Evolutionary conservation across 768 basidiomycete genomes (phyloP), one percentile per base, ranked within the genome.

Genomic region (Naganishia kalamii): DNA sequence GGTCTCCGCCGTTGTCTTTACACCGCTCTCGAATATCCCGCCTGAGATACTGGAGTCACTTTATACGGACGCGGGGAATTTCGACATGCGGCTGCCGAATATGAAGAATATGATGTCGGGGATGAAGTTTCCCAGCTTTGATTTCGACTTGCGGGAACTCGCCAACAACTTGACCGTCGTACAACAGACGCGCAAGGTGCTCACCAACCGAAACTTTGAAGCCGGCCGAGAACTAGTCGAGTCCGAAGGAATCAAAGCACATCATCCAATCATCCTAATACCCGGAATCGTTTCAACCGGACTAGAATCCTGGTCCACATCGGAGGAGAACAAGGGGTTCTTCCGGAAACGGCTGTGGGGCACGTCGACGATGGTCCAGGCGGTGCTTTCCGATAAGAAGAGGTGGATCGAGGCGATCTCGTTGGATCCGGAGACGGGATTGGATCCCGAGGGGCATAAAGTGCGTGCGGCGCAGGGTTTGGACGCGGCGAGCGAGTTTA

Each of bases 281-380:
- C 92, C 92, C 4, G 92, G 92, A 1, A 87, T 94, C 57, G 86
- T 93, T 40, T 92, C 90, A 0, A 93, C 92, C 85, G 87, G 88
- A 4, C 80, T 97, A 65, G 93, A 97, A 74, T 92, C 89, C 7
- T 99, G 96, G 94, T 88, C 89, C 4, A 94, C 94, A 0, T 82
- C 85, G 5, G 86, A 87, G 0, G 89, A 90, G 64, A 89, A 91
- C 68, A 85, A 89, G 5, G 74, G 86, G 0, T 96, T 92, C 81
- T 98, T 99, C 76, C 85, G 93, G n/a, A 88, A 94, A 77, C 88
- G 90, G 7, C 70, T 83, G 40, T 84, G 83, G 83, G 76, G 74
- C 21, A 75, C 74, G 6, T 52, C 72, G 0, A 74, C 72, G 6
- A 79, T 79, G 78, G 74, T 79, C 4, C 92, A 72, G 84, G 68